Base-by-base conservation (phyloP, 176 grass and related monocot genomes). In the Rhynchospora breviuscula region DNA sequence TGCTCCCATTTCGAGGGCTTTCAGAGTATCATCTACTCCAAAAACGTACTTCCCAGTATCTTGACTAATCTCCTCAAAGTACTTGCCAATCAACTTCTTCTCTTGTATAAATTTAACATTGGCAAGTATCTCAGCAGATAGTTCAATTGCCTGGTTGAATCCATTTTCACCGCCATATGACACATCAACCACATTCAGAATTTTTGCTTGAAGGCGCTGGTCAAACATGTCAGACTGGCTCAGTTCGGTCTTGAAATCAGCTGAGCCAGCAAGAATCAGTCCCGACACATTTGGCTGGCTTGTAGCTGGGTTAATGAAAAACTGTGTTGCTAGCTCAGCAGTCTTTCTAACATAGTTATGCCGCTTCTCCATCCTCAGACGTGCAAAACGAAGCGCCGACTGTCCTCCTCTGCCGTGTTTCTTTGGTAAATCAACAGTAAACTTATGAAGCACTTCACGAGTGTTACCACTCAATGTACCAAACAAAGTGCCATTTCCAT, bases 201-300 rank as follows among this genome's bases (percentile, higher is more conserved):
- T 94, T 64, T 94, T 94, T 61, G 71, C 66, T 84, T 91, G 89
- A 67, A 94, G 91, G 3, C 91, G 86, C 63, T 88, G 91, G 78
- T 94, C 91, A 84, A 93, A 94, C 91, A 94, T 94, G 71, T 94
- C 91, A 87, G 89, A 91, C 64, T 94, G 91, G 79, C 89, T 93
- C 40, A 93, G 59, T 45, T 93, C 91, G 72, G 91, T 93, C 81
- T 93, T 93, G 54, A 93, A 93, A 79, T 93, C 91, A 65, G 87
- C 91, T 80, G 91, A 94, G 56, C 91, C 91, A 59, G 91, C 91
- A 79, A 94, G 90, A 85, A 94, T 94, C 43, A 94, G 79, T 35
- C 91, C 91, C 23, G 91, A 65, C 49, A 94, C 91, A 65, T 94
- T 91, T 61, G 91, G 91, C 85, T 94, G 91, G 81, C 89, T 94